Conservation (phyloP, 805 yeast species). For the Saccharomycopsis microspora region DNA sequence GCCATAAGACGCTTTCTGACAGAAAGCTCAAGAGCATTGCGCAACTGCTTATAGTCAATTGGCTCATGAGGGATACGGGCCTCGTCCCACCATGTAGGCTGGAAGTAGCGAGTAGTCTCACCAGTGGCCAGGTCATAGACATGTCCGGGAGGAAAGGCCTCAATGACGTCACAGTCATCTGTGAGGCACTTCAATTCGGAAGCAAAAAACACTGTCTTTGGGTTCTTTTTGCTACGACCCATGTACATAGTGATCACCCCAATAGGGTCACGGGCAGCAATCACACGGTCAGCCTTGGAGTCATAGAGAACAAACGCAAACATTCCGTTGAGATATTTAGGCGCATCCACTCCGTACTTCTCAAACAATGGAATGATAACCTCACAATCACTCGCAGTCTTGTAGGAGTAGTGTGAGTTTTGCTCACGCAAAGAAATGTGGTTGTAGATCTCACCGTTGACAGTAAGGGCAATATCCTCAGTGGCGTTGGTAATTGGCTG, state of each 20-base stretch:
- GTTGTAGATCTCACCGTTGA: conserved; percentile 98
- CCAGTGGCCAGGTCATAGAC: conserved; percentile 88
- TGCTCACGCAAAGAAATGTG: conserved; percentile 81
- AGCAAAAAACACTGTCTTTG: conserved; percentile 79
- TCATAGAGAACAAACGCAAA: conserved; percentile 92
- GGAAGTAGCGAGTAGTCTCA: conserved; percentile 75
- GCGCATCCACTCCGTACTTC: conserved; percentile 83
- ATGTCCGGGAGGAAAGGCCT: conserved; percentile 98
- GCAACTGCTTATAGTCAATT: conserved; percentile 59
- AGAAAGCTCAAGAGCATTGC: conserved; percentile 80
- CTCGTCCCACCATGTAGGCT: conserved; percentile 93
- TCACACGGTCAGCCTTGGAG: conserved; percentile 68
- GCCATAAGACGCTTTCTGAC: conserved; percentile 99
- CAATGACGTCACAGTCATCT: conserved; percentile 88
- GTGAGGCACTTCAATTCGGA: conserved; percentile 89
- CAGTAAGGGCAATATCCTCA: conserved; percentile 63
- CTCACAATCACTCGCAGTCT: conserved; percentile 92
- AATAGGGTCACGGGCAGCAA: conserved; percentile 98
- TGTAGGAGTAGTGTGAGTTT: conserved; percentile 61
- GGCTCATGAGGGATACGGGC: conserved; percentile 60
- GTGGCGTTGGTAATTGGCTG: conserved; percentile 88
- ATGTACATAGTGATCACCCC: conserved; percentile 94
- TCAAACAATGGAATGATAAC: conserved; percentile 88
- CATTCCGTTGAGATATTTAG: conserved; percentile 94
- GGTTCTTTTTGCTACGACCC: conserved; percentile 65